Evolutionary conservation across 345 rosid genomes (phyloP).

Genomic region (Syzygium oleosum): DNA sequence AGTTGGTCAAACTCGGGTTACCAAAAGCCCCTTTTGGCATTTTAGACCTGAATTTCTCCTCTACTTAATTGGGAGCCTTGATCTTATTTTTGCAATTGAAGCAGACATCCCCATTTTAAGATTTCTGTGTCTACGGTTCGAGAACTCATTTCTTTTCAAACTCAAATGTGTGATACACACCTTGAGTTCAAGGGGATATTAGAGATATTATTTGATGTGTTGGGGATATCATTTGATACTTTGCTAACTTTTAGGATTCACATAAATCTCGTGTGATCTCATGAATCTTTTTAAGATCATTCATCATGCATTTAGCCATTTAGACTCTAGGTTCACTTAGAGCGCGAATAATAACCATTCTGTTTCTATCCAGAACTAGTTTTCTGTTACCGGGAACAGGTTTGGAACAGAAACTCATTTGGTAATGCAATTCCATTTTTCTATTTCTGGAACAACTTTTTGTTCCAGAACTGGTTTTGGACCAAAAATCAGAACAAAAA

Average conservation of each 20-base stretch:
- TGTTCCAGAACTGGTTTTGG: no score
- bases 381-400: no score
- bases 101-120: no score
- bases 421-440: no score
- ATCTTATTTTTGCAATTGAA: background rate
- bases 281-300: background rate
- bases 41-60: background rate
- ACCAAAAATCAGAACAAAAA: no score
- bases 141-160: background rate
- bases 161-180: background rate
- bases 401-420: no score
- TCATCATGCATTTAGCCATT: background rate
- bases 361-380: no score
- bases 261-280: background rate
- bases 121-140: background rate
- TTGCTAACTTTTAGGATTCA: background rate
- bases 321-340: background rate
- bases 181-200: background rate
- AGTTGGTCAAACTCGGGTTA: background rate
- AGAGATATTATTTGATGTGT: background rate
- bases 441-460: no score
- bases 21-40: background rate
- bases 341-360: no score
- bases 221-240: background rate
- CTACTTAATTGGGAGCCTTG: background rate